Conservation (phyloP, 495 filamentous ascomycete species). For the Parachaetomium inaequale region DNA sequence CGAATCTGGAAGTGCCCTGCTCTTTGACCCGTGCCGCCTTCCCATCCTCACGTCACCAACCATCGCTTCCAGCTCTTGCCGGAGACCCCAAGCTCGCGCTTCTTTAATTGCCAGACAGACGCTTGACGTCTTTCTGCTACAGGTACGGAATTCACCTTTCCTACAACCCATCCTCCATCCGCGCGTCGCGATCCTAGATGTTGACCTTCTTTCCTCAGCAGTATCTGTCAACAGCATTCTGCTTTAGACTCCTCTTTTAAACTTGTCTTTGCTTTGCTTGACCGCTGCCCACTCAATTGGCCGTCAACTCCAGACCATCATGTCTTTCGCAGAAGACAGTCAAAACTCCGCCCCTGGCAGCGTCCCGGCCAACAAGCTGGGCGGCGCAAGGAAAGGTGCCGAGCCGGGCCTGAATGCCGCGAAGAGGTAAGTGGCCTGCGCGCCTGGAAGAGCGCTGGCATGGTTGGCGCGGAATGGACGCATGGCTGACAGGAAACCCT, state of each 20-base stretch:
- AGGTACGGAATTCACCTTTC: slow-evolving; percentile 19
- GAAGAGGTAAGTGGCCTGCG: slow-evolving; percentile 59
- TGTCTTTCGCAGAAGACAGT: slow-evolving; percentile 70
- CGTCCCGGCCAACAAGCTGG: slow-evolving; percentile 55
- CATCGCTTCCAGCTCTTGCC: slow-evolving; percentile 15
- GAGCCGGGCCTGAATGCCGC: slow-evolving; percentile 69
- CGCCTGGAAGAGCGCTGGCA: neutral
- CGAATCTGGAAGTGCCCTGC: slow-evolving; percentile 1
- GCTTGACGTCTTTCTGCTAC: slow-evolving; percentile 18
- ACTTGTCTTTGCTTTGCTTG: slow-evolving; percentile 5
- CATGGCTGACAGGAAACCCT: slow-evolving; percentile 10
- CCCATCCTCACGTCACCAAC: neutral
- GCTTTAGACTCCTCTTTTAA: slow-evolving; percentile 17
- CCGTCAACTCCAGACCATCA: slow-evolving; percentile 28
- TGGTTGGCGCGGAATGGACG: neutral
- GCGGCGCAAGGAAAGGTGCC: slow-evolving; percentile 49
- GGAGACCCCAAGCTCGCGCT: neutral
- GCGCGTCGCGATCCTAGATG: slow-evolving; percentile 14
- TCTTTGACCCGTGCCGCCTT: slow-evolving; percentile 10
- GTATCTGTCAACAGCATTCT: slow-evolving; percentile 15
- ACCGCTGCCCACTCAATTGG: slow-evolving; percentile 1
- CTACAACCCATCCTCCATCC: neutral
- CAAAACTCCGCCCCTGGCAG: slow-evolving; percentile 68
- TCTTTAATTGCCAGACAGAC: neutral
- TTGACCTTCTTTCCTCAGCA: slow-evolving; percentile 22